Conservation (phyloP, 176 grass and related monocot species). For the Lolium multiflorum region DNA sequence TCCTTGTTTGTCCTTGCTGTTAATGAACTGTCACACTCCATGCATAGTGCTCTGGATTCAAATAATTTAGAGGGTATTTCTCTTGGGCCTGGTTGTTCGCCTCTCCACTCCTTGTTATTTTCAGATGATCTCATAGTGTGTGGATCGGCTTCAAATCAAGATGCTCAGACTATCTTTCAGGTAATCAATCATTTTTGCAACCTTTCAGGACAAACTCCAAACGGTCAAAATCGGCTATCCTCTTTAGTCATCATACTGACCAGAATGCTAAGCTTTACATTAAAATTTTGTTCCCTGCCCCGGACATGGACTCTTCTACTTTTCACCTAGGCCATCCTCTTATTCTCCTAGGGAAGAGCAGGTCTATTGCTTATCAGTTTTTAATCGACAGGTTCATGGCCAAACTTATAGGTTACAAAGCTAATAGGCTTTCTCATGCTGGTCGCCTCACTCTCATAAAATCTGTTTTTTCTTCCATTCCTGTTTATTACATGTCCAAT, state of each 20-base stretch:
- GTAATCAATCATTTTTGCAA: not conserved
- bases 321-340: not conserved
- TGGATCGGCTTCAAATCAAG: too few species aligned
- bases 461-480: too few species aligned
- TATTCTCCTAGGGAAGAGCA: not conserved
- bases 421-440: too few species aligned
- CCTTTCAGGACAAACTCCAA: not conserved
- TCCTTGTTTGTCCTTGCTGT: not conserved
- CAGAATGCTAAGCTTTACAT: too few species aligned
- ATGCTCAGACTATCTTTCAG: too few species aligned
- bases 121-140: not conserved
- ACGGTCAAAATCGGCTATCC: not conserved
- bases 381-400: too few species aligned
- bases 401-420: too few species aligned
- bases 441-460: too few species aligned
- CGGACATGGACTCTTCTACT: not conserved
- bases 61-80: not conserved
- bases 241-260: not conserved
- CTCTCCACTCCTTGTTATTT: not conserved
- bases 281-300: too few species aligned
- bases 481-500: too few species aligned
- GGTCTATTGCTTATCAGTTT: not conserved
- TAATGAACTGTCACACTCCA: not conserved
- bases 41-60: not conserved
- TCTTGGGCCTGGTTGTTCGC: not conserved